phyloP scores from a whole-genome alignment of 371 early-diverging fungal species.

The Mortierella sp. region DNA sequence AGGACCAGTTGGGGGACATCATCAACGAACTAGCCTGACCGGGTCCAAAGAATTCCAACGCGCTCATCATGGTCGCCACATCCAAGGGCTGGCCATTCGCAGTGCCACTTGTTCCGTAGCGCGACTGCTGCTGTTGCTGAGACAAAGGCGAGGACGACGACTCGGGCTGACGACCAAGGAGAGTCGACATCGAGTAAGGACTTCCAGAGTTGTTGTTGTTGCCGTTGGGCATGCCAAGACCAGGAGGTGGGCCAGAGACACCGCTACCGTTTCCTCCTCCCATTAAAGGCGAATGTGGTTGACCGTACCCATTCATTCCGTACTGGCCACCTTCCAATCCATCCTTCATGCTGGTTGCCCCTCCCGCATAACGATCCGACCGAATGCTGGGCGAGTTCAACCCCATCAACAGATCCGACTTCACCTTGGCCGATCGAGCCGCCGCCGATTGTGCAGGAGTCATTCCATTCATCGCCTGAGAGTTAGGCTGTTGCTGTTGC shows the following conservation, averaged over 20 bases:
- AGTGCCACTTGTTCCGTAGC: not conserved
- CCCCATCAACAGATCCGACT: slow-evolving; percentile 39
- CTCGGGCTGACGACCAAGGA: slow-evolving; percentile 27
- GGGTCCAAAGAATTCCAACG: slow-evolving; percentile 34
- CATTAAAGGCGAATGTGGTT: not conserved
- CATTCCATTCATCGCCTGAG: slow-evolving; percentile 25
- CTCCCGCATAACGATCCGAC: slow-evolving; percentile 25
- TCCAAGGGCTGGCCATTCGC: slow-evolving; percentile 31
- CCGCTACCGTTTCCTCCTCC: not conserved
- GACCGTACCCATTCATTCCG: slow-evolving; percentile 27
- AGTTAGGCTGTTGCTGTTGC: slow-evolving; percentile 24
- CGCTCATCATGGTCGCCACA: slow-evolving; percentile 45
- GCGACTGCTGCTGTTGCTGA: slow-evolving; percentile 11
- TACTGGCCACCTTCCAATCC: not conserved
- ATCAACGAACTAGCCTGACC: slow-evolving; percentile 29
- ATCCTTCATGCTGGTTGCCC: slow-evolving; percentile 12
- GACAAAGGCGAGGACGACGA: slow-evolving; percentile 4
- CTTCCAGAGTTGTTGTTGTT: slow-evolving; percentile 23
- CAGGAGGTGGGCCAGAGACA: slow-evolving; percentile 47
- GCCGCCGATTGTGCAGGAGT: slow-evolving; percentile 22
- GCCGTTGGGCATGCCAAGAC: slow-evolving; percentile 34
- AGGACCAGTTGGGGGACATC: slow-evolving; percentile 39
- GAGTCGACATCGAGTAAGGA: slow-evolving; percentile 27
- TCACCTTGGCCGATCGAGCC: slow-evolving; percentile 39
- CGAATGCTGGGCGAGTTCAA: slow-evolving; percentile 26